Percentiles rank a stretch among this genome's conserved stretches.
Conservation (phyloP, 192 early-diverging fungal genomes). For the Backusella morwellensis region DNA sequence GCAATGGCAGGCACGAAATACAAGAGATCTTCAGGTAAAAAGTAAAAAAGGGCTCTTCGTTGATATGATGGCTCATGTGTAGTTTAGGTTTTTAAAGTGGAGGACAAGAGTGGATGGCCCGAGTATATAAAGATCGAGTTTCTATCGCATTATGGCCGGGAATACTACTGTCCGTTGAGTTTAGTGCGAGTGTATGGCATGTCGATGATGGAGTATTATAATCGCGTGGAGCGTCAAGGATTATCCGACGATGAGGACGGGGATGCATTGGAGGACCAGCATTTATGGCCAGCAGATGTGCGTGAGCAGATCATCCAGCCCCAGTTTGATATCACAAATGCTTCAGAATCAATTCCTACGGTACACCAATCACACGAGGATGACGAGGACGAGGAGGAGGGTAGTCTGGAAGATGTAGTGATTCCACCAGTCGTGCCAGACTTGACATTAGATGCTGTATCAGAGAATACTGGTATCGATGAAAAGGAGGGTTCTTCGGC, state of each 20-base stretch:
- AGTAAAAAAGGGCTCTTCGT: no score
- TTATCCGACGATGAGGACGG: slow-evolving; percentile 21
- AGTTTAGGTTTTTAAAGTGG: slow-evolving; percentile 68
- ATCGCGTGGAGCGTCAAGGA: slow-evolving; percentile 50
- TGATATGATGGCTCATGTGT: no score
- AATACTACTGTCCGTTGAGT: slow-evolving; percentile 94
- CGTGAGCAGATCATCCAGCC: slow-evolving; percentile 32
- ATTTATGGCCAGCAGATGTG: slow-evolving; percentile 33
- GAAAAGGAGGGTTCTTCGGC: neutral
- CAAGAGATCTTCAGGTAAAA: slow-evolving; percentile 82
- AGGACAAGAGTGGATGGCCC: slow-evolving; percentile 72
- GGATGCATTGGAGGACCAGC: slow-evolving; percentile 9
- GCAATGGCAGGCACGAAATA: slow-evolving; percentile 81
- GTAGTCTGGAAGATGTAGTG: neutral
- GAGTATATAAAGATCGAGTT: slow-evolving; percentile 91
- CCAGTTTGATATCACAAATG: slow-evolving; percentile 8
- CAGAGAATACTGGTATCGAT: neutral
- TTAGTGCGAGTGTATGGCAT: slow-evolving; percentile 85
- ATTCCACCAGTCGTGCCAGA: slow-evolving; percentile 10
- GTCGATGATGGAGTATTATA: slow-evolving; percentile 89
- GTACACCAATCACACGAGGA: slow-evolving; percentile 1
- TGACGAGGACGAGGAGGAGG: slow-evolving; percentile 7
- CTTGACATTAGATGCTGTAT: neutral
- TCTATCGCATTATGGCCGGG: slow-evolving; percentile 80
- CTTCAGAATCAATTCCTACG: slow-evolving; percentile 18